Percentiles rank a stretch among this genome's conserved stretches.
Evolutionary conservation across 1,284 basidiomycete genomes (phyloP).

Genomic region (Cutaneotrichosporon daszewskae): DNA sequence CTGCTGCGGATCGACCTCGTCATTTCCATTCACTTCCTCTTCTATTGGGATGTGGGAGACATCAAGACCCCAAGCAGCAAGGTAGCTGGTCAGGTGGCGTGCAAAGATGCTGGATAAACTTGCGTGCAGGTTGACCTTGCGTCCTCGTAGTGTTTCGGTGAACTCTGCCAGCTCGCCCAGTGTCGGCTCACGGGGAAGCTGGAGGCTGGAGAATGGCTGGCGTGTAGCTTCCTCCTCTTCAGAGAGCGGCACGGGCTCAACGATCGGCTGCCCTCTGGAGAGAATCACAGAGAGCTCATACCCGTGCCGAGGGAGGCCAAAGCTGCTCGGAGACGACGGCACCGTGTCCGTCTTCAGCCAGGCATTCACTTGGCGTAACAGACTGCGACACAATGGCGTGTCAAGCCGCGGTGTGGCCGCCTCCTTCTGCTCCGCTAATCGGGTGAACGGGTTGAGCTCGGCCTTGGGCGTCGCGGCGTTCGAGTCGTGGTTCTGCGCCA

Average conservation of each 20-base stretch:
- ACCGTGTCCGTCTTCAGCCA: slow-evolving; percentile 49
- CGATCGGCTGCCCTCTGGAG: slow-evolving; percentile 39
- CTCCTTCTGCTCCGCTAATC: slow-evolving; percentile 32
- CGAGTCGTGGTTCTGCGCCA: slow-evolving; percentile 26
- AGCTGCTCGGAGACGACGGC: slow-evolving; percentile 32
- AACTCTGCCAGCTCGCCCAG: slow-evolving; percentile 70
- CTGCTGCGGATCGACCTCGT: background rate
- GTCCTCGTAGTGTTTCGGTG: slow-evolving; percentile 71
- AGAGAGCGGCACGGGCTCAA: slow-evolving; percentile 41
- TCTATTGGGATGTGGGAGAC: slow-evolving; percentile 68
- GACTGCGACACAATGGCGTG: slow-evolving; percentile 58
- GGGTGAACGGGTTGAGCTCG: slow-evolving; percentile 36
- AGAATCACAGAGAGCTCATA: slow-evolving; percentile 48
- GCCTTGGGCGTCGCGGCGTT: slow-evolving; percentile 37
- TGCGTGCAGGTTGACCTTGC: slow-evolving; percentile 73
- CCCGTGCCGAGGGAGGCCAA: slow-evolving; percentile 29
- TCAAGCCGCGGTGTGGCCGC: slow-evolving; percentile 56
- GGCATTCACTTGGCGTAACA: slow-evolving; percentile 64
- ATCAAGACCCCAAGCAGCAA: slow-evolving; percentile 91
- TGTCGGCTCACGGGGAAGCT: slow-evolving; percentile 63
- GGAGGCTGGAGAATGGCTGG: slow-evolving; percentile 51
- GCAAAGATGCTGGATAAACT: slow-evolving; percentile 77
- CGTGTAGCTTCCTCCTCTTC: slow-evolving; percentile 52
- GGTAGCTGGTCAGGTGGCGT: slow-evolving; percentile 79
- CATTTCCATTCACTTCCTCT: slow-evolving; percentile 14